Conservation (phyloP, 176 grass and related monocot species). For the Aegilops tauschii region DNA sequence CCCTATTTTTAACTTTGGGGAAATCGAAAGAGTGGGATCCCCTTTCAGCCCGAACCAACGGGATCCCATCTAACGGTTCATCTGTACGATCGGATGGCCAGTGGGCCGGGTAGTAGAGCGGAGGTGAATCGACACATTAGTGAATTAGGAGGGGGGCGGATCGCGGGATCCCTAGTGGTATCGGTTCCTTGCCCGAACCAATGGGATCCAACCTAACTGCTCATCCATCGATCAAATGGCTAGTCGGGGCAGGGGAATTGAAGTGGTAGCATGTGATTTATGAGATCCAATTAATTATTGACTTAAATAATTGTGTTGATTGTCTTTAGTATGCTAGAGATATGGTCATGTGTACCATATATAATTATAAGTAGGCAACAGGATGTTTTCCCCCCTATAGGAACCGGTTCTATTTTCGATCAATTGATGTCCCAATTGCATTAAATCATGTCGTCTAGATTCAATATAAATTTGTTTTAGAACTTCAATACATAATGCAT, state of each 20-base stretch:
- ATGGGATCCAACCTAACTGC: not conserved
- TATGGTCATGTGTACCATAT: too few species aligned
- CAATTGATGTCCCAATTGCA: too few species aligned
- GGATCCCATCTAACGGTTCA: not conserved
- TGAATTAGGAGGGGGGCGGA: too few species aligned
- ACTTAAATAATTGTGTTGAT: not conserved
- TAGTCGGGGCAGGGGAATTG: not conserved
- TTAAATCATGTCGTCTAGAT: not conserved
- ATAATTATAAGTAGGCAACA: too few species aligned
- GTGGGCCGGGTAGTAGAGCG: too few species aligned
- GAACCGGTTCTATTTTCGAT: too few species aligned
- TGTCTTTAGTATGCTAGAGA: too few species aligned
- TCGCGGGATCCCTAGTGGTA: too few species aligned
- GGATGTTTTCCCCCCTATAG: too few species aligned
- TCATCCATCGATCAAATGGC: not conserved
- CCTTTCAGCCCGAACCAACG: not conserved
- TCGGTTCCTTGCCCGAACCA: too few species aligned
- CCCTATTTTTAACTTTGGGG: not conserved
- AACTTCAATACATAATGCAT: not conserved
- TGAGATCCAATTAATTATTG: not conserved
- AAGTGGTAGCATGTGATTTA: not conserved
- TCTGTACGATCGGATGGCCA: not conserved
- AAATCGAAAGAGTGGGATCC: not conserved
- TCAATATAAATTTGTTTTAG: not conserved
- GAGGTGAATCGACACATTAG: too few species aligned